A percentile compares a stretch with the other conserved stretches of the same genome.
Conservation (phyloP, 129 eudicot genomes). For the Lactuca sativa region DNA sequence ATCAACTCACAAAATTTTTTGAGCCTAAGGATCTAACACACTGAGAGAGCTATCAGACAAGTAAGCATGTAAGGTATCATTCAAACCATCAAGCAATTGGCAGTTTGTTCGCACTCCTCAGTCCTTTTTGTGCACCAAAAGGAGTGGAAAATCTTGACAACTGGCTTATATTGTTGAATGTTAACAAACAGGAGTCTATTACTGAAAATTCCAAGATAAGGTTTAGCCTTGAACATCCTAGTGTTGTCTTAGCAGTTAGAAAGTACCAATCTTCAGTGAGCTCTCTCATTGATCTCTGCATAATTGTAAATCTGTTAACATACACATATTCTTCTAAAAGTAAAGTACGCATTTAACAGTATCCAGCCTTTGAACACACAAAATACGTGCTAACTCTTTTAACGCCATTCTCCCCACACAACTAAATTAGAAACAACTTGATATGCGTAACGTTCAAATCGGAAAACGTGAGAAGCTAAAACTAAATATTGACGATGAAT, state of each 20-base stretch:
- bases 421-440: constrained; percentile 5
- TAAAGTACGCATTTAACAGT: not conserved
- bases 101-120: constrained; percentile 17
- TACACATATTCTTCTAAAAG: constrained; percentile 9
- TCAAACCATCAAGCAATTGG: constrained; percentile 27
- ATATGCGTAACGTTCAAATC: constrained; percentile 16
- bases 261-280: constrained; percentile 30
- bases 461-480: constrained; percentile 27
- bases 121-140: constrained; percentile 26
- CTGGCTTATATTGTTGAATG: constrained; percentile 21
- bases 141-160: constrained; percentile 28
- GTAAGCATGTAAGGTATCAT: not conserved
- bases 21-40: constrained; percentile 4
- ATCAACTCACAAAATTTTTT: constrained; percentile 20
- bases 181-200: constrained; percentile 20
- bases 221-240: constrained; percentile 52
- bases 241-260: constrained; percentile 25
- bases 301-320: constrained; percentile 25
- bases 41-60: constrained; percentile 14
- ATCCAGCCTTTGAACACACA: not conserved
- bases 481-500: constrained; percentile 7
- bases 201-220: constrained; percentile 26
- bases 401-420: not conserved
- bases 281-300: constrained; percentile 43
- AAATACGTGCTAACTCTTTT: not conserved